Percentiles rank a stretch among this genome's conserved stretches.
phyloP scores from a whole-genome alignment of 805 yeast species.

The Debaryomyces prosopidis region DNA sequence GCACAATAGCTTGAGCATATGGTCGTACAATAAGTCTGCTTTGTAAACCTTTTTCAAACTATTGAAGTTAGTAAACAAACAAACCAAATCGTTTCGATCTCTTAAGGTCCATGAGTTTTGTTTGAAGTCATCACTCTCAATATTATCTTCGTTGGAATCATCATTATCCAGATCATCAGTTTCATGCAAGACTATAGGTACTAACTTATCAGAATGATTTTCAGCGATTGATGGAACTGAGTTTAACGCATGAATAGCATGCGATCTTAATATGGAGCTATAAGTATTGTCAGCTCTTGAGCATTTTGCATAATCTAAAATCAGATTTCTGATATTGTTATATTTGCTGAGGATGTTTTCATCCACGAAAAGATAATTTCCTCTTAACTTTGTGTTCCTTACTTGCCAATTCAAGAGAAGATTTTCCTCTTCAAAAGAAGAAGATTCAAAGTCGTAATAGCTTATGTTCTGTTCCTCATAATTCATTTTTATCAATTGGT shows the following conservation, averaged over 20 bases:
- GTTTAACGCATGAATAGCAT: constrained; percentile 57
- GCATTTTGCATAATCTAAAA: constrained; percentile 36
- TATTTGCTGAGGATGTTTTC: constrained; percentile 27
- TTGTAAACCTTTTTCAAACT: constrained; percentile 57
- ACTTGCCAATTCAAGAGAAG: constrained; percentile 40
- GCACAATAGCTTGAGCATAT: constrained; percentile 57
- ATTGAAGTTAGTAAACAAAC: constrained; percentile 63
- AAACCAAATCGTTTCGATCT: constrained; percentile 60
- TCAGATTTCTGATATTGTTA: constrained; percentile 29
- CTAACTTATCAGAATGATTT: constrained; percentile 51
- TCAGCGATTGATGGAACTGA: constrained; percentile 73
- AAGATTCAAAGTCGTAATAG: constrained; percentile 7
- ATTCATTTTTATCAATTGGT: constrained; percentile 29
- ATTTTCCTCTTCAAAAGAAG: constrained; percentile 8
- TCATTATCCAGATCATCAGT: constrained; percentile 26
- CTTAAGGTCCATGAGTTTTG: constrained; percentile 39
- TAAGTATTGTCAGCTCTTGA: constrained; percentile 36
- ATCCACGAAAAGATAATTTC: constrained; percentile 32
- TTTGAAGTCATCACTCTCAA: background rate
- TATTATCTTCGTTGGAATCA: constrained; percentile 17
- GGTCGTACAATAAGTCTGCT: constrained; percentile 52
- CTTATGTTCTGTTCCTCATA: constrained; percentile 15
- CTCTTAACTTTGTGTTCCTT: constrained; percentile 45
- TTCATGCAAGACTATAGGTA: constrained; percentile 54
- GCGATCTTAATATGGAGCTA: constrained; percentile 51